Percentiles rank a stretch among this genome's conserved stretches.
Conservation (phyloP, 164 flowering plant species). For the Umbilicus rupestris region DNA sequence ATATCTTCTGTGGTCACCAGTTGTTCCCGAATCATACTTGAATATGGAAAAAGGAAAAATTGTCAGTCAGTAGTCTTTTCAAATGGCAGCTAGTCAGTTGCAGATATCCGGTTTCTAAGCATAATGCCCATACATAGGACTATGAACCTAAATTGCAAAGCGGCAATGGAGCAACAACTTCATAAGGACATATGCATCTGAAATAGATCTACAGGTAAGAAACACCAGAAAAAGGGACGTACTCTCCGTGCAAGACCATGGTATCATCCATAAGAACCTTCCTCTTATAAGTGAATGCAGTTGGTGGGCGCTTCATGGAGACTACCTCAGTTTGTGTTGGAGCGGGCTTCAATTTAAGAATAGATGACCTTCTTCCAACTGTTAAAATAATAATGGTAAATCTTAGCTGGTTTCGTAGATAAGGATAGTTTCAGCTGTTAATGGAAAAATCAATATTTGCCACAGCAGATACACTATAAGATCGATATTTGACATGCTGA, state of each 20-base stretch:
- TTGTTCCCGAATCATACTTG: constrained; percentile 74
- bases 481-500: constrained; percentile 21
- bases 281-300: constrained; percentile 51
- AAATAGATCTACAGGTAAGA: not conserved
- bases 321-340: constrained; percentile 42
- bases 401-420: constrained; percentile 2
- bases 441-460: too few species aligned
- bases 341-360: constrained; percentile 62
- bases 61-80: not conserved
- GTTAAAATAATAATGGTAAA: constrained; percentile 22
- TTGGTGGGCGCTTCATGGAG: constrained; percentile 44
- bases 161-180: too few species aligned
- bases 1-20: constrained; percentile 77
- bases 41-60: not conserved
- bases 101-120: not conserved
- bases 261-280: constrained; percentile 84
- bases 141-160: not conserved
- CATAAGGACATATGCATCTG: too few species aligned
- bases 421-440: not conserved
- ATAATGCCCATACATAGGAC: too few species aligned
- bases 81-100: not conserved
- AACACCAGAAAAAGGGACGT: constrained; percentile 24
- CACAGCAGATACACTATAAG: too few species aligned
- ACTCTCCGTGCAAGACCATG: constrained; percentile 98
- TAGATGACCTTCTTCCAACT: constrained; percentile 77